A percentile compares a stretch with the other conserved stretches of the same genome.
Evolutionary conservation across 495 filamentous ascomycete species (phyloP).

Genomic region (Apiosordaria backusii): DNA sequence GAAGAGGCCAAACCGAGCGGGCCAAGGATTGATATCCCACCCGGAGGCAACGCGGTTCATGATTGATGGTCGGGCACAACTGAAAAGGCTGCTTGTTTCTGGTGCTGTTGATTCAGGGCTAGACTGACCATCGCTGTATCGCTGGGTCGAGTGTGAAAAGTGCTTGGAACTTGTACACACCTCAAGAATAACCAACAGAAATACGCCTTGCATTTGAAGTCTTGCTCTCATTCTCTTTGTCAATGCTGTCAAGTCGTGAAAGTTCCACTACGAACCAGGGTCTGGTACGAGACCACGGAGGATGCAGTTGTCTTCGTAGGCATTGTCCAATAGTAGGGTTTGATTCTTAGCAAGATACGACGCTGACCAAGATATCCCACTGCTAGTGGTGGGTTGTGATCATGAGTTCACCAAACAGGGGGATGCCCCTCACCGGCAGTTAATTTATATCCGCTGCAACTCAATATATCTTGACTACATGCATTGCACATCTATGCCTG

Average conservation of each 20-base stretch:
- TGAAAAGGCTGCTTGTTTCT: not conserved
- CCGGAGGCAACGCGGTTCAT: not conserved
- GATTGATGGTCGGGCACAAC: not conserved
- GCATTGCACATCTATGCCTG: not conserved
- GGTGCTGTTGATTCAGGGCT: not conserved
- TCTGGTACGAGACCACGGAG: too few relatives aligned
- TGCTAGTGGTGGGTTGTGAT: not conserved
- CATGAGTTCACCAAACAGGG: not conserved
- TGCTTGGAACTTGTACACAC: not conserved
- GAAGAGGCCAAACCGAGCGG: not conserved
- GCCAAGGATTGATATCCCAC: not conserved
- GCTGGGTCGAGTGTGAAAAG: not conserved
- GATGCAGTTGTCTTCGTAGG: too few relatives aligned
- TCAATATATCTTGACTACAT: not conserved
- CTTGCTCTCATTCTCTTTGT: too few relatives aligned
- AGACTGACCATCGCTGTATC: not conserved
- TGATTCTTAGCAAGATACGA: not conserved
- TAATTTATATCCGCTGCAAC: conserved; percentile 9
- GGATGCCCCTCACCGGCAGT: conserved; percentile 16
- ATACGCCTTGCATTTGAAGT: too few relatives aligned
- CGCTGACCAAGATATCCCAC: not conserved
- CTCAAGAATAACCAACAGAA: not conserved
- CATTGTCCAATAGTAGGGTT: not conserved
- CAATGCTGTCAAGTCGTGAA: too few relatives aligned
- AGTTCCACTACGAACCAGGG: too few relatives aligned